Base-by-base conservation (phyloP, 176 grass and related monocot genomes). In the Aechmea fasciata region DNA sequence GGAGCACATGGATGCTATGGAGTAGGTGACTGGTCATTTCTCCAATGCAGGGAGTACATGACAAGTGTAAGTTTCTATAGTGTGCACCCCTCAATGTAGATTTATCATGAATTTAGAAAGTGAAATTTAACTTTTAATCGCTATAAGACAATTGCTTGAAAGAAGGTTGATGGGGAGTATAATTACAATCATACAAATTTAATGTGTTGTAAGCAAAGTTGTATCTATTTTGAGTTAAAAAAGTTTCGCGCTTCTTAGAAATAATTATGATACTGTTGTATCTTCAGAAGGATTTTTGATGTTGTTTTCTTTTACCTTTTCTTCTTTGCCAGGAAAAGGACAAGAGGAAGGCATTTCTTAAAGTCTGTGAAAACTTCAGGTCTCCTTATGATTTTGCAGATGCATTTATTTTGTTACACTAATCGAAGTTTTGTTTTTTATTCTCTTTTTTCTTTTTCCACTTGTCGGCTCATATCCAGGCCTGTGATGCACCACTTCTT, bases 401-500 rank as follows among this genome's bases (percentile, higher is more conserved):
- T 49, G 78, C 62, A 73, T 47, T 25, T 73, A 28, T 33, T 59
- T 19, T 59, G 19, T 9, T 59, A 17, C 9, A 59, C 13, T 18
- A 9, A 59, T 59, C n/a, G n/a, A 59, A 18, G 19, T 59, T 59
- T 59, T 59, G 14, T 5, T 10, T 59, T 54, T 24, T 47, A 11
- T 57, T 23, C 14, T 71, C 24, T 77, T 57, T n/a, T 77, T 77
- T 54, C 25, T 69, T 69, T 52, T 3, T 70, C 22, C 59, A 51
- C n/a, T 63, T 64, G 13, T 12, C 11, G 51, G 3, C 33, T 51
- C 51, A 78, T 79, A 64, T 79, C 18, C 72, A 96, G 92, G 83
- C 88, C 92, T 84, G 86, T 96, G 52, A 87, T 92, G 86, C 92
- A 96, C 77, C 73, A 91, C 59, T 96, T 96, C 81, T 96, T 96